Evolutionary conservation across 768 basidiomycete species (phyloP).

Genomic region (Suillus occidentalis): DNA sequence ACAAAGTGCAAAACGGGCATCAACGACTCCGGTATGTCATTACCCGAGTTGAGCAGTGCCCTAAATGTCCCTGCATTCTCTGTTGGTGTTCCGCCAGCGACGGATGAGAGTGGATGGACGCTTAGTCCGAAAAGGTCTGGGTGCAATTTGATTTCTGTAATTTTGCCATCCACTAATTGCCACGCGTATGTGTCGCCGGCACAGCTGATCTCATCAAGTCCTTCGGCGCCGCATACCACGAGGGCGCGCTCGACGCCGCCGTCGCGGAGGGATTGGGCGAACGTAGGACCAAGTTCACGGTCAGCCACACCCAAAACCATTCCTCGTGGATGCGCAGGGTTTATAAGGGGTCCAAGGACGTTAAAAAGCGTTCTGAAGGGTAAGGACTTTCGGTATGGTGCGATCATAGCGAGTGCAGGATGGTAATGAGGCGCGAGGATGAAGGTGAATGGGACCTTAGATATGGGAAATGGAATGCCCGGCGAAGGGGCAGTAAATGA

Average conservation of each 20-base stretch:
- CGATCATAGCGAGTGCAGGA: slow-evolving; percentile 77
- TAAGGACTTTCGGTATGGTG: slow-evolving; percentile 80
- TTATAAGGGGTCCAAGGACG: slow-evolving; percentile 89
- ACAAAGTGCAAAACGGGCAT: slow-evolving; percentile 82
- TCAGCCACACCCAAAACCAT: slow-evolving; percentile 93
- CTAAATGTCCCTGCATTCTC: slow-evolving; percentile 82
- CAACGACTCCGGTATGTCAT: slow-evolving; percentile 53
- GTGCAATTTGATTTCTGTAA: slow-evolving; percentile 61
- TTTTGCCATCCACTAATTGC: slow-evolving; percentile 71
- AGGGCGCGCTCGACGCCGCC: slow-evolving; percentile 80
- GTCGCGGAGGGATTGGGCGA: slow-evolving; percentile 71
- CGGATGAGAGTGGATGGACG: slow-evolving; percentile 65
- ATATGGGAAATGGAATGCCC: slow-evolving; percentile 43
- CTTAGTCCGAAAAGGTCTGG: slow-evolving; percentile 79
- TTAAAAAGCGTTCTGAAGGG: slow-evolving; percentile 98
- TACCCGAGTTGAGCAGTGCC: slow-evolving; percentile 58
- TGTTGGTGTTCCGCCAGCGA: slow-evolving; percentile 69
- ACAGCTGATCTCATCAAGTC: slow-evolving; percentile 93
- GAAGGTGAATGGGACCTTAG: slow-evolving; percentile 82
- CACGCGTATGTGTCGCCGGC: slow-evolving; percentile 86
- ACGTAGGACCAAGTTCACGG: slow-evolving; percentile 75
- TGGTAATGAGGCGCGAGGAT: slow-evolving; percentile 95
- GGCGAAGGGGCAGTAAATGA: slow-evolving; percentile 64
- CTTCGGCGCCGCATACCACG: slow-evolving; percentile 92
- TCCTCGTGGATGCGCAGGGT: slow-evolving; percentile 81